phyloP scores from a whole-genome alignment of 2,329 filamentous ascomycete genomes.

The Aspergillus ibericus region DNA sequence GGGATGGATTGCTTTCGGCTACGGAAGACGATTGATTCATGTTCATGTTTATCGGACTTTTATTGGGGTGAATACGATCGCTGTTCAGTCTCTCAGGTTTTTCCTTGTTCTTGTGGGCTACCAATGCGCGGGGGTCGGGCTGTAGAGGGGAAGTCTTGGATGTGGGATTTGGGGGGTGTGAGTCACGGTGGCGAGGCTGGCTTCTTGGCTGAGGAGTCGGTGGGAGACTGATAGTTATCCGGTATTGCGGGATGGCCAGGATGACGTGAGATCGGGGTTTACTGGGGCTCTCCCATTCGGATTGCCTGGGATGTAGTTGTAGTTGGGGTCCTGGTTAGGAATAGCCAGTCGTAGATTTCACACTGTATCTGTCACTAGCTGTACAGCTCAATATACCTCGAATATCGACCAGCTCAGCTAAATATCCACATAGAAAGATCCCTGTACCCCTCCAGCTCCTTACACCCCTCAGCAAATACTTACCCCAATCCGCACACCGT shows the following conservation, averaged over 20 bases:
- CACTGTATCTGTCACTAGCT: background rate
- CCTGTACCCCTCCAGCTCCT: background rate
- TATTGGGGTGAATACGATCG: conserved; percentile 5
- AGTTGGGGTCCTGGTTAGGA: background rate
- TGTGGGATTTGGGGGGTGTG: background rate
- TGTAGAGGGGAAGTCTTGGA: background rate
- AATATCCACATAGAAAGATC: background rate
- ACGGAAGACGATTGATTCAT: background rate
- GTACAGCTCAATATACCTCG: background rate
- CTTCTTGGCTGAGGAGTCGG: background rate
- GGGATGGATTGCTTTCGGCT: background rate
- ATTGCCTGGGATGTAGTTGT: background rate
- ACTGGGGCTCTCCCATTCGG: background rate
- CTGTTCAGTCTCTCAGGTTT: conserved; percentile 4
- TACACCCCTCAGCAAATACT: background rate
- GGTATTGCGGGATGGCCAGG: background rate
- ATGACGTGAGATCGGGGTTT: background rate
- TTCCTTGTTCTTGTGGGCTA: background rate
- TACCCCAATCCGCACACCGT: conserved; percentile 44
- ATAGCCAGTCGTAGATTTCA: background rate
- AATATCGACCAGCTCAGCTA: too few species aligned
- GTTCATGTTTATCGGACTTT: conserved; percentile 1
- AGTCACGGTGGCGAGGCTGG: background rate
- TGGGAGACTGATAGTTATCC: background rate
- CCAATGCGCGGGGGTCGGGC: background rate